phyloP scores from a whole-genome alignment of 345 rosid species.

The Mallotus nudiflorus region DNA sequence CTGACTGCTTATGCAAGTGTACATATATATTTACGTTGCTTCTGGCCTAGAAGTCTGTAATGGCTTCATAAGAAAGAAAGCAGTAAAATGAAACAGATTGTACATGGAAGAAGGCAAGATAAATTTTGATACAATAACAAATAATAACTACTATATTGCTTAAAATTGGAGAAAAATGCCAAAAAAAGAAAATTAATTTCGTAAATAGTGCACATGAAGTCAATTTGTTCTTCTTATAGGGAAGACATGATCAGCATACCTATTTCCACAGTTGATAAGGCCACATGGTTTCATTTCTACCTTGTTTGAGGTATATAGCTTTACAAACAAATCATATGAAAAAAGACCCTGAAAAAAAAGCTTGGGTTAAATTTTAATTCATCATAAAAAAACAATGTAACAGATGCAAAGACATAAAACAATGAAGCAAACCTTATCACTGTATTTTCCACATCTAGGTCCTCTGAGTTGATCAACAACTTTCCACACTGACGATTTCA shows the following conservation, averaged over 20 bases:
- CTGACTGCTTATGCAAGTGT: not conserved
- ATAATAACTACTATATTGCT: not conserved
- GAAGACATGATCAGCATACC: slow-evolving; percentile 38
- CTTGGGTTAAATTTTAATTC: slow-evolving; percentile 7
- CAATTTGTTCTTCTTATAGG: not conserved
- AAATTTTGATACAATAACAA: not conserved
- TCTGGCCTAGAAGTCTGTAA: not conserved
- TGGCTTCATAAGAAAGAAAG: not conserved
- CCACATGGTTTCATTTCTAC: slow-evolving; percentile 81
- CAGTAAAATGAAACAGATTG: not conserved
- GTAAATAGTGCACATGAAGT: not conserved
- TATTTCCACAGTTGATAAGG: slow-evolving; percentile 86
- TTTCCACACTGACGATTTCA: slow-evolving; percentile 62
- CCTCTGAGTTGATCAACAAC: slow-evolving; percentile 70
- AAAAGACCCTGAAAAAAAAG: slow-evolving; percentile 62
- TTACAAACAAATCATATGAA: slow-evolving; percentile 74
- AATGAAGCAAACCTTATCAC: slow-evolving; percentile 53
- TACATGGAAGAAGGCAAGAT: not conserved
- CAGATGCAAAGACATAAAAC: slow-evolving; percentile 8
- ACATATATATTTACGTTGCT: not conserved
- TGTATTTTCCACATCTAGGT: slow-evolving; percentile 57
- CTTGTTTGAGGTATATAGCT: slow-evolving; percentile 67
- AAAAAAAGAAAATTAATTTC: too few relatives aligned
- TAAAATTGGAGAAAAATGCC: not conserved
- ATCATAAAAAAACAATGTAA: not conserved